phyloP scores from a whole-genome alignment of 257 asterid species.

The Echites panduratus region DNA sequence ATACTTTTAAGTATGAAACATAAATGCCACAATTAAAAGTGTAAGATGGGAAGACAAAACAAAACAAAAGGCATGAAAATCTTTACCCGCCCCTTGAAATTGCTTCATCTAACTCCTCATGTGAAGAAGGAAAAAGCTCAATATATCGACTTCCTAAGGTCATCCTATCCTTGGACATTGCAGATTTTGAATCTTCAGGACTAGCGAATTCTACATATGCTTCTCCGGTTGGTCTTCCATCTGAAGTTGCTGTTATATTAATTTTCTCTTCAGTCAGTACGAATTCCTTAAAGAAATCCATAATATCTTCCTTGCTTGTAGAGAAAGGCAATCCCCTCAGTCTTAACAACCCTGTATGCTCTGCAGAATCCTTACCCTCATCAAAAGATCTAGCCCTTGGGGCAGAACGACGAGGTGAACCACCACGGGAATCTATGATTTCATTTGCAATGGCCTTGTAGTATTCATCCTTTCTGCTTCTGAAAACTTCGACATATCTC shows the following conservation, averaged over 20 bases:
- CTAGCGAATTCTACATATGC: slow-evolving; percentile 85
- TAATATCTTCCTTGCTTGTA: slow-evolving; percentile 64
- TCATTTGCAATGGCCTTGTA: slow-evolving; percentile 87
- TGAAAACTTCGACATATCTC: slow-evolving; percentile 92
- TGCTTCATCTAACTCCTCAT: slow-evolving; percentile 86
- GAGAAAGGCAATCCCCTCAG: slow-evolving; percentile 91
- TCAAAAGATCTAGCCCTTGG: slow-evolving; percentile 74
- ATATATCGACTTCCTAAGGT: slow-evolving; percentile 71
- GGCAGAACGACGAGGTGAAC: slow-evolving; percentile 63
- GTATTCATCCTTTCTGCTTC: slow-evolving; percentile 82
- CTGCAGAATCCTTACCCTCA: slow-evolving; percentile 66
- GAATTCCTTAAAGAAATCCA: slow-evolving; percentile 72
- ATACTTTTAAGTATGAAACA: background rate
- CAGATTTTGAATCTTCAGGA: slow-evolving; percentile 78
- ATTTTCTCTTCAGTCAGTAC: slow-evolving; percentile 62
- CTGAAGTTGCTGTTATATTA: slow-evolving; percentile 61
- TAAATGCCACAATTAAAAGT: background rate
- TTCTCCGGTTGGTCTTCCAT: slow-evolving; percentile 93
- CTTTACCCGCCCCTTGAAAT: slow-evolving; percentile 78
- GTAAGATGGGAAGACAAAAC: slow-evolving; percentile 3
- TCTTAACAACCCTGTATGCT: slow-evolving; percentile 75
- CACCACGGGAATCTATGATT: slow-evolving; percentile 58
- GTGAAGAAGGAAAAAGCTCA: slow-evolving; percentile 87
- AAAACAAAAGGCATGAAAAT: slow-evolving; percentile 10
- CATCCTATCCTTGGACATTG: slow-evolving; percentile 93